Conservation (phyloP, 352 stramenopile species). For the Pythium angustatum region DNA sequence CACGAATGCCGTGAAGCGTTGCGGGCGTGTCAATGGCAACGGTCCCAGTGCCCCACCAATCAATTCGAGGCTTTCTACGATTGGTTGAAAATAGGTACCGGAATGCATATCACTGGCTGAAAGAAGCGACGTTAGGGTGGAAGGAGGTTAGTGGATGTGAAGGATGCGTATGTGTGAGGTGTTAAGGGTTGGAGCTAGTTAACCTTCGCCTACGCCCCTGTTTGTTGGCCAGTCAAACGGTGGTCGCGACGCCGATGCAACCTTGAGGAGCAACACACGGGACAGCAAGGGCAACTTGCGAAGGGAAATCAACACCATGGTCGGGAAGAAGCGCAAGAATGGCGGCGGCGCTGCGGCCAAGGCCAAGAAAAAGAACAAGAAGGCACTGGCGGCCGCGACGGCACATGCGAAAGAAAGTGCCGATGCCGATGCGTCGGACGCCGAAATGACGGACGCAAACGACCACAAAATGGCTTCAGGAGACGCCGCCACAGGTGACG, state of each 20-base stretch:
- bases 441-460: slow-evolving; percentile 2
- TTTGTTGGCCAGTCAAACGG: slow-evolving; percentile 7
- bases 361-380: slow-evolving; percentile 55
- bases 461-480: slow-evolving; percentile 19
- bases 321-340: slow-evolving; percentile 63
- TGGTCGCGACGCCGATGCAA: too few species aligned
- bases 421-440: slow-evolving; percentile 12
- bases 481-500: slow-evolving; percentile 17
- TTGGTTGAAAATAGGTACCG: slow-evolving; percentile 14
- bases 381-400: slow-evolving; percentile 33
- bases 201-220: slow-evolving; percentile 14
- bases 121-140: slow-evolving; percentile 4
- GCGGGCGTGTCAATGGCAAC: background rate
- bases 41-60: slow-evolving; percentile 32
- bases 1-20: slow-evolving; percentile 16
- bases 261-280: too few species aligned
- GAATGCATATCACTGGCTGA: slow-evolving; percentile 27
- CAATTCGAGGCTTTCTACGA: slow-evolving; percentile 24
- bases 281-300: slow-evolving; percentile 1
- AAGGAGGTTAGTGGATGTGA: slow-evolving; percentile 21
- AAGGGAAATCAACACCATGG: slow-evolving; percentile 35
- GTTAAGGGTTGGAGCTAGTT: background rate
- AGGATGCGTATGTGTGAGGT: background rate
- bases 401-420: slow-evolving; percentile 15
- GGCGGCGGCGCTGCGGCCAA: slow-evolving; percentile 31